Evolutionary conservation across 441 rosid genomes (phyloP), one percentile per base, ranked within the genome.

Genomic region (Dalechampia spathulata): DNA sequence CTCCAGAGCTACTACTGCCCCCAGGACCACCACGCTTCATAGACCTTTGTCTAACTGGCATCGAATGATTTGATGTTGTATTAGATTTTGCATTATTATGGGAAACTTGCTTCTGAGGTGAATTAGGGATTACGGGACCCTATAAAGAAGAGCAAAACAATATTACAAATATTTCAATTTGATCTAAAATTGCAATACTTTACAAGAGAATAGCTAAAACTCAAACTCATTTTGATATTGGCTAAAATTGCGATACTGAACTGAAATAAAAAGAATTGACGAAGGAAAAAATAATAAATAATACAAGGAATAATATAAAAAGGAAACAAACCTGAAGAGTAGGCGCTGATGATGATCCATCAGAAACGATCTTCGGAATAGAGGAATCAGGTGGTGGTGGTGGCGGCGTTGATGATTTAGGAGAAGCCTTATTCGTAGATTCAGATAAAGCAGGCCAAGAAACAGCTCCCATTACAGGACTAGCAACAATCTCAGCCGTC

Each of bases 361-460:
- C 87, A 28, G 74, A 60, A 53, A 66, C 73, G 67, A 75, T 72
- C 66, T 76, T 82, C 19, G 79, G 60, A 38, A 11, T 14, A 17
- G 90, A 78, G 15, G 90, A 76, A 23, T 72, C 83, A 2, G 74
- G 36, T 52, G n/a, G n/a, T n/a, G n/a, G n/a, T n/a, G n/a, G n/a
- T n/a, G n/a, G n/a, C 34, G 77, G 66, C 17, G 90, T 62, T 19
- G 91, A 65, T 34, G 68, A 72, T 57, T 78, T 77, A 1, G 80
- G 71, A 44, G 80, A 68, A 73, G 72, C 58, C 66, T 75, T 81
- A 21, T 75, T 81, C 17, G 82, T 72, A 8, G 96, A 72, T 69
- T 83, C 95, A 5, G 88, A 72, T 53, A 91, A 72, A 47, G 95
- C 81, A 19, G 98, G 96, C 98, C 96, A 91, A 1, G 78, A 73